These are phyloP conservation scores for Podospora pseudoanserina DNA, from an alignment of 495 filamentous ascomycete genomes.

Conservation along the genomic window DNA sequence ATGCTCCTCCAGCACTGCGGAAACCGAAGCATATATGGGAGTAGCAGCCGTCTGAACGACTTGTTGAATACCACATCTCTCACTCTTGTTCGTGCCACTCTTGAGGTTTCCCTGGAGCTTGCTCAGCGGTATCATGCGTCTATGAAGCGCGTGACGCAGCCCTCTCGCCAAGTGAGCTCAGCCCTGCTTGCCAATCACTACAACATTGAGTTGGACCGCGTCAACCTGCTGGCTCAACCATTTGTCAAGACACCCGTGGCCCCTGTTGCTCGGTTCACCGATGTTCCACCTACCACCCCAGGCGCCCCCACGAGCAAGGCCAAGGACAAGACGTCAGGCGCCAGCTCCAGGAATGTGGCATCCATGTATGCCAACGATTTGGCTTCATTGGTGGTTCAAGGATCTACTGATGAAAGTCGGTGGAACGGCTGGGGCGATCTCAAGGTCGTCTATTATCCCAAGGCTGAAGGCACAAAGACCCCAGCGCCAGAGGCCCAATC, in stretches of 20 bases:
- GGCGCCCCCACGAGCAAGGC: constrained; percentile 53
- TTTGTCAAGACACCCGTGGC: constrained; percentile 65
- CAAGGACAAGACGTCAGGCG: constrained; percentile 60
- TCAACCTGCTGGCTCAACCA: constrained; percentile 76
- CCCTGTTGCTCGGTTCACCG: constrained; percentile 28
- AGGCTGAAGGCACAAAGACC: constrained; percentile 19
- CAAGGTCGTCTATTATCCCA: constrained; percentile 46
- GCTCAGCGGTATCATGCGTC: constrained; percentile 91
- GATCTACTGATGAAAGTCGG: constrained; percentile 38
- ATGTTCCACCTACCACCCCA: constrained; percentile 45
- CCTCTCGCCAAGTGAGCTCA: constrained; percentile 61
- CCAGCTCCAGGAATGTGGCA: constrained; percentile 39
- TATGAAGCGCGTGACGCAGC: constrained; percentile 60
- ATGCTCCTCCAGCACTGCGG: constrained; percentile 91
- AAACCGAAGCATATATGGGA: constrained; percentile 92
- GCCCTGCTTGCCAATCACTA: constrained; percentile 81
- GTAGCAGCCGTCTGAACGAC: constrained; percentile 79
- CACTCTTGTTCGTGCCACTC: constrained; percentile 66
- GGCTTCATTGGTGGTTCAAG: constrained; percentile 57
- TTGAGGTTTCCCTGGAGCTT: constrained; percentile 74
- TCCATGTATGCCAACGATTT: constrained; percentile 74
- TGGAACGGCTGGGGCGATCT: constrained; percentile 51
- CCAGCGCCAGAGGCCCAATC: constrained; percentile 10
- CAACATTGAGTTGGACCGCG: constrained; percentile 86
- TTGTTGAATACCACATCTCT: constrained; percentile 83